Evolutionary conservation across 1,284 basidiomycete species (phyloP), one percentile per base, ranked within the genome.

Genomic region (Boletus nobilissimus): DNA sequence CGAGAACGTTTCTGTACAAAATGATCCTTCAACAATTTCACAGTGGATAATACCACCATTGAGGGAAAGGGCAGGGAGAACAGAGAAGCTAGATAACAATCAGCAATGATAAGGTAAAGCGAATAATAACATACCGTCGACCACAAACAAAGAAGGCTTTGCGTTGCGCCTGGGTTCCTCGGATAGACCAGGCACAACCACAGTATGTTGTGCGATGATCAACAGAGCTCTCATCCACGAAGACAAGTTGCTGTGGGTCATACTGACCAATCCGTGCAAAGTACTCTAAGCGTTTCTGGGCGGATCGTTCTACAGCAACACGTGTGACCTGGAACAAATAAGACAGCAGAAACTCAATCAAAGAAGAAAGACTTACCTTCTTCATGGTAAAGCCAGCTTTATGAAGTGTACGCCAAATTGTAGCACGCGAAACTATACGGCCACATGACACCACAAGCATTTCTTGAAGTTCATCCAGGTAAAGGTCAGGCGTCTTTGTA

Each of bases 21-120:
- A 78, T 1, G 80, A 85, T 3, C 83, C 82, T 16, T 83, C 80
- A 19, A 48, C 68, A 32, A 57, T 80, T 24, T 83, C 72, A 32
- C 83, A 70, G n/a, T 70, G 54, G 14, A 70, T n/a, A 32, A 70
- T 70, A 36, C 68, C 66, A 40, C 36, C 38, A 22, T n/a, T 1
- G 0, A 74, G 24, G 0, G n/a, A 51, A 7, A 74, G 67, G 0
- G 46, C 46, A 51, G 73, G 57, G 5, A 74, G 66, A 39, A 74
- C 36, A 3, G 66, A 74, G 36, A 48, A 74, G 0, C 73, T 74
- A 19, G 2, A 32, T 51, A 9, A 39, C n/a, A 13, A 16, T 57
- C 39, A 73, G 32, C 10, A 57, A n/a, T 14, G 4, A 70, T n/a
- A 0, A 63, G 3, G 16, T 63, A 63, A 26, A 63, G 4, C 5